Evolutionary conservation across 805 yeast genomes (phyloP).

Genomic region (Yarrowia hollandica): DNA sequence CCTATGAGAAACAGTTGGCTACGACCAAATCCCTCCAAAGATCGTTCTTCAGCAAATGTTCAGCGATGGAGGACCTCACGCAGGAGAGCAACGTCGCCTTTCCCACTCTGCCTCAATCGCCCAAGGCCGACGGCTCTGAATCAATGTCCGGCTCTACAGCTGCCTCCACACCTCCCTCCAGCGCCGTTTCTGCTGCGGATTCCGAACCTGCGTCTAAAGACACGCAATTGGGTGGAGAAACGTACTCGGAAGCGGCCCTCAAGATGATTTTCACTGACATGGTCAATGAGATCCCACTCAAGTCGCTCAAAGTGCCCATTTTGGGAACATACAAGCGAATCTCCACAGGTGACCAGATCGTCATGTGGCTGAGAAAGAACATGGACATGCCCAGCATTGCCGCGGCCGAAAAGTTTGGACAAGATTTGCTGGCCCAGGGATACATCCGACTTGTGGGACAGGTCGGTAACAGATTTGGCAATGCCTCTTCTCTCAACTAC

Average conservation of each 20-base stretch:
- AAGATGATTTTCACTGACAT: slow-evolving; percentile 45
- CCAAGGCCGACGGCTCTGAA: slow-evolving; percentile 2
- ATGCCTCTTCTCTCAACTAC: slow-evolving; percentile 66
- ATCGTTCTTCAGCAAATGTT: slow-evolving; percentile 68
- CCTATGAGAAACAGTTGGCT: slow-evolving; percentile 48
- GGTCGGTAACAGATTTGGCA: slow-evolving; percentile 56
- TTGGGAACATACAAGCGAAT: slow-evolving; percentile 65
- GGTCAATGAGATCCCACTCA: slow-evolving; percentile 51
- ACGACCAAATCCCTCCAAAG: slow-evolving; percentile 55
- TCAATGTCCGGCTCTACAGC: background rate
- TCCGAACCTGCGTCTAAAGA: background rate
- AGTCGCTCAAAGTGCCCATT: slow-evolving; percentile 62
- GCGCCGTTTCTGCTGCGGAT: background rate
- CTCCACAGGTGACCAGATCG: slow-evolving; percentile 60
- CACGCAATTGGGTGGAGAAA: slow-evolving; percentile 37
- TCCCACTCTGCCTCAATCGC: slow-evolving; percentile 22
- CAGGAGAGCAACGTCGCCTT: slow-evolving; percentile 20
- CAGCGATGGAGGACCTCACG: slow-evolving; percentile 57
- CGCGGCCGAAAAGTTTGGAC: slow-evolving; percentile 73
- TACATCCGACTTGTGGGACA: slow-evolving; percentile 64
- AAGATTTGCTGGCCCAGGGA: slow-evolving; percentile 62
- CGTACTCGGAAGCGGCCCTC: slow-evolving; percentile 43
- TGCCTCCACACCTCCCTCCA: background rate
- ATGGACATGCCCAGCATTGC: slow-evolving; percentile 53
- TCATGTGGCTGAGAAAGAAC: slow-evolving; percentile 57